Evolutionary conservation across 2,329 filamentous ascomycete species (phyloP), one percentile per base, ranked within the genome.

Genomic region (Colletotrichum costaricense): DNA sequence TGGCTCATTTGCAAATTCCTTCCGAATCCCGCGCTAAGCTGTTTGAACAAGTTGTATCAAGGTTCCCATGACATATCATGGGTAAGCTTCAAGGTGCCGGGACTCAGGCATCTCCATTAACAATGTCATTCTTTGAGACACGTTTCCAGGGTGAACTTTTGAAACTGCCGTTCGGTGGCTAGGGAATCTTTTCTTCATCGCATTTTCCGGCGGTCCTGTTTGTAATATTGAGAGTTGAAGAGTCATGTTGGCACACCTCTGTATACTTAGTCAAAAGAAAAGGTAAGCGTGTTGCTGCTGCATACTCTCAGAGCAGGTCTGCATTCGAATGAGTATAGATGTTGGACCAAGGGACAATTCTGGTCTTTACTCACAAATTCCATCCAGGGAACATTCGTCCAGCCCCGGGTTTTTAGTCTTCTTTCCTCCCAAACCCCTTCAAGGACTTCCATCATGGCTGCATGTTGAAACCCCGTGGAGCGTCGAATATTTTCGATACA

Each of bases 381-480:
- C 78, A 78, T 80, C 78, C 78, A 78, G 1, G 77, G 77, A 12
- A 80, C 56, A 7, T 80, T 77, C 1, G 42, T 68, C 76, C 71
- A 73, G 2, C 71, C 76, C 0, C 63, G 64, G 4, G 69, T 62
- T 16, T 77, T 76, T 1, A 58, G 65, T 9, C 55, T 66, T 5
- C 78, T 73, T 54, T 74, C 76, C 4, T 78, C 76, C 76, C 78
- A 79, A 2, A 80, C 78, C 3, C 74, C 76, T 1, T 76, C 74
- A 8, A 80, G 46, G 0, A 78, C 22, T n/a, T 79, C 76, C 0
- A 76, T 76, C 77, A 80, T 78, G 1, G 76, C 78, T 0, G 71
- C 64, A 38, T 79, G 78, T 19, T 72, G 75, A 5, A 79, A 79
- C 0, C 78, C 78, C 0, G 79, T 80, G 0, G 76, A 73, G 3